Evolutionary conservation across 2,329 filamentous ascomycete genomes (phyloP).

Genomic region (Paraphoma chrysanthemicola): DNA sequence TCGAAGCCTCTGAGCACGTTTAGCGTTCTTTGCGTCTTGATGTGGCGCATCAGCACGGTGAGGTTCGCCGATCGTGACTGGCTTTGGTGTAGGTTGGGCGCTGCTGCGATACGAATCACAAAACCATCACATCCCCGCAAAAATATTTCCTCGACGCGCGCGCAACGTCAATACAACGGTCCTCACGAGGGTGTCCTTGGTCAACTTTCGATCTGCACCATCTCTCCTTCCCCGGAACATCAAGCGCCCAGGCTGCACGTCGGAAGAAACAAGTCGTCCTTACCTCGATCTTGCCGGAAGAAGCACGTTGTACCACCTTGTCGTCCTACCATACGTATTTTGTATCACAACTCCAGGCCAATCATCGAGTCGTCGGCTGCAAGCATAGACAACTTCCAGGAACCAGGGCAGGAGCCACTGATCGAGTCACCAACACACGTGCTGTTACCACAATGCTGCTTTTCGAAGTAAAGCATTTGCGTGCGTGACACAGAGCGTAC

Average conservation of each 20-base stretch:
- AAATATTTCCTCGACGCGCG: not conserved
- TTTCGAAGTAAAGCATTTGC: not conserved
- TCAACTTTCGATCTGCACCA: not conserved
- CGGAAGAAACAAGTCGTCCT: slow-evolving; percentile 5
- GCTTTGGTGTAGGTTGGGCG: not conserved
- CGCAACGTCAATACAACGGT: not conserved
- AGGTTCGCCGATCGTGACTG: slow-evolving; percentile 6
- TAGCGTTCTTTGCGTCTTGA: slow-evolving; percentile 3
- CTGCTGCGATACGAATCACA: not conserved
- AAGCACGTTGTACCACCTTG: slow-evolving; percentile 11
- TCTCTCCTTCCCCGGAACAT: not conserved
- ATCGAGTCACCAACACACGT: not conserved
- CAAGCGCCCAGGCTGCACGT: not conserved
- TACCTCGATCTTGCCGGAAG: slow-evolving; percentile 8
- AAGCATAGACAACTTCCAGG: not conserved
- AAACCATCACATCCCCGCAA: not conserved
- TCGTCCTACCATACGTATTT: slow-evolving; percentile 13
- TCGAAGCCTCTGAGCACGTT: not conserved
- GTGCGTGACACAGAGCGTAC: not conserved
- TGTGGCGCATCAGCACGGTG: slow-evolving; percentile 2
- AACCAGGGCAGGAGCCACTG: not conserved
- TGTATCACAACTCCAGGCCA: slow-evolving; percentile 10
- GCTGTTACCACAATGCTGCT: not conserved
- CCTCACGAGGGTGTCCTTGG: not conserved
- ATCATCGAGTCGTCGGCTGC: slow-evolving; percentile 11